Evolutionary conservation across 1,284 basidiomycete species (phyloP), one percentile per base, ranked within the genome.

Genomic region (Microstroma glucosiphilum): DNA sequence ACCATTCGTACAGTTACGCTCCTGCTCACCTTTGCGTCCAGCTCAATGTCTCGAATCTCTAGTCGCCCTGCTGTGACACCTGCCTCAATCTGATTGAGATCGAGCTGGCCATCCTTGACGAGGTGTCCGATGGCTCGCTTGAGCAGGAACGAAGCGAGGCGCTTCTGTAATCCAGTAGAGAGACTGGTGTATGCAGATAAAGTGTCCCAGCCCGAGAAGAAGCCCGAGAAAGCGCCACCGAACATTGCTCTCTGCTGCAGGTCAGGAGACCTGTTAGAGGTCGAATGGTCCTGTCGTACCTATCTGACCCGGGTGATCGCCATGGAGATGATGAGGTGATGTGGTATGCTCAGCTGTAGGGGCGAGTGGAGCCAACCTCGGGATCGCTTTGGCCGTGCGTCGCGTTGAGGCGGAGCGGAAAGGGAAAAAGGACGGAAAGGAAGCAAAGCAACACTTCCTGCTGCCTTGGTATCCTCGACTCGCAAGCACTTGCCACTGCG

Each of bases 51-150:
- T 66, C 88, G 87, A 37, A 96, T 84, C 80, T 92, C 89, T 15
- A 96, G 86, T 75, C 86, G 87, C 15, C 93, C 93, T 54, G 87
- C 89, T 8, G 89, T 88, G 70, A 96, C 88, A 79, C 94, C 91
- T 25, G 91, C 90, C 73, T 96, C 91, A 73, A 96, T 88, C 79
- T 92, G 87, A 62, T 88, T 85, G 57, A 86, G 83, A 80, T 96
- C 90, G 63, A 96, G 85, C 72, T 92, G 90, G 12, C 90, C 91
- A 25, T 89, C 89, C 73, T 88, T 88, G 66, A 96, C 84, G 66
- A 96, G 85, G 73, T 89, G 88, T 1, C 93, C 93, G 0, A 96
- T 82, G 1, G 87, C 85, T 67, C 87, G 87, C 82, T 88, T 89
- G 66, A 97, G 84, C 55, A 92, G 82, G 79, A 92, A 96, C 1